phyloP scores from a whole-genome alignment of 1,284 basidiomycete genomes.

The Cystobasidium pallidum region DNA sequence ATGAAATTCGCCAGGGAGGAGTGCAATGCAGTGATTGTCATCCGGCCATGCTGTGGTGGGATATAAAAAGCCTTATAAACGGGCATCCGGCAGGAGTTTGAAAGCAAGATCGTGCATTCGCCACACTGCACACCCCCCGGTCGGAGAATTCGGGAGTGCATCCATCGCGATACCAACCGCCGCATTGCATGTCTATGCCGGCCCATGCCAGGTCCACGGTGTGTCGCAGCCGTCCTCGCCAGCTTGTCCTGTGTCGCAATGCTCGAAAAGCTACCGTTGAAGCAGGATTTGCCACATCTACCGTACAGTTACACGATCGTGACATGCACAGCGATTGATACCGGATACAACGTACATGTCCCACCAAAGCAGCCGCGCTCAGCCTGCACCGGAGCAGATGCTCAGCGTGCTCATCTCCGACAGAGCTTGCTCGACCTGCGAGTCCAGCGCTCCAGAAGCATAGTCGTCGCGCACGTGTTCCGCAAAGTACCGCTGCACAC shows the following conservation, averaged over 20 bases:
- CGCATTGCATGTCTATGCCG: no score
- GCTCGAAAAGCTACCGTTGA: no score
- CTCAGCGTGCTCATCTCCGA: constrained; percentile 95
- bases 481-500: constrained; percentile 93
- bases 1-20: constrained; percentile 1
- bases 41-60: not conserved
- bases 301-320: not conserved
- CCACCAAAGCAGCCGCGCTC: not conserved
- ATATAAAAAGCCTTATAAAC: not conserved
- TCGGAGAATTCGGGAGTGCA: no score
- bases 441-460: constrained; percentile 91
- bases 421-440: constrained; percentile 88
- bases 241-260: no score
- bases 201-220: no score
- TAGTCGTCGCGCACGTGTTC: constrained; percentile 94
- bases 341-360: not conserved
- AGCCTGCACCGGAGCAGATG: constrained; percentile 62
- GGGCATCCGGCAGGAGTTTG: not conserved
- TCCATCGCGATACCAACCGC: no score
- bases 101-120: not conserved
- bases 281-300: no score
- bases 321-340: no score
- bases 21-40: not conserved
- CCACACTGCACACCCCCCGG: no score
- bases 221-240: no score